phyloP scores from a whole-genome alignment of 2,329 filamentous ascomycete genomes.

The Nigrospora sphaerica region DNA sequence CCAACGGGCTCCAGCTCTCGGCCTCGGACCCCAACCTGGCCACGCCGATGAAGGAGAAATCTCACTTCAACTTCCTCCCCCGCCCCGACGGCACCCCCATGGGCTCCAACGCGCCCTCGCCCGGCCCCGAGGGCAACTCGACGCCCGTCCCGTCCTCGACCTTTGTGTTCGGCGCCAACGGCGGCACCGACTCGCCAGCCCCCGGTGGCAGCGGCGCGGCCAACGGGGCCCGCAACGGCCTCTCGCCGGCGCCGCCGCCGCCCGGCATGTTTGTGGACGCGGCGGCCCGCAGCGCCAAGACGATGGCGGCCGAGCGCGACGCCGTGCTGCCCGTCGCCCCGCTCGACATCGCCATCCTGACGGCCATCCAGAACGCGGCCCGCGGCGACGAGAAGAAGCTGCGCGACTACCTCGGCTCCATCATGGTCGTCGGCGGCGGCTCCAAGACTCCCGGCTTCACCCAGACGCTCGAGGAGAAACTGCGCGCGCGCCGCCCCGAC shows the following conservation, averaged over 20 bases:
- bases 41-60: constrained; percentile 55
- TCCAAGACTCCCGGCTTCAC: constrained; percentile 76
- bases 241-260: constrained; percentile 34
- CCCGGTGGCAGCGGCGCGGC: constrained; percentile 36
- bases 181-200: constrained; percentile 42
- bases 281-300: constrained; percentile 41
- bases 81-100: constrained; percentile 72
- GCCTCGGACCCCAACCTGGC: constrained; percentile 40
- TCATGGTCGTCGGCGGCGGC: constrained; percentile 86
- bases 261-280: constrained; percentile 43
- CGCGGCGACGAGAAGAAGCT: constrained; percentile 88
- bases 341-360: constrained; percentile 83
- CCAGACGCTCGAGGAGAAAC: constrained; percentile 72
- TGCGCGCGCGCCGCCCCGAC: constrained; percentile 60
- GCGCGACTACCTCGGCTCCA: constrained; percentile 79
- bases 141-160: constrained; percentile 57
- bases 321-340: constrained; percentile 74
- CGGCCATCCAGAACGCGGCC: constrained; percentile 79
- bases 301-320: constrained; percentile 65
- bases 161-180: constrained; percentile 43
- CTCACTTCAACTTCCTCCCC: constrained; percentile 63
- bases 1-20: constrained; percentile 32
- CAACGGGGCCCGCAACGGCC: constrained; percentile 36
- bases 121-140: constrained; percentile 67
- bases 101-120: constrained; percentile 82